Percentiles rank a stretch among this genome's conserved stretches.
Evolutionary conservation across 192 early-diverging fungal genomes (phyloP).

Genomic region (Obelidium mucronatum): DNA sequence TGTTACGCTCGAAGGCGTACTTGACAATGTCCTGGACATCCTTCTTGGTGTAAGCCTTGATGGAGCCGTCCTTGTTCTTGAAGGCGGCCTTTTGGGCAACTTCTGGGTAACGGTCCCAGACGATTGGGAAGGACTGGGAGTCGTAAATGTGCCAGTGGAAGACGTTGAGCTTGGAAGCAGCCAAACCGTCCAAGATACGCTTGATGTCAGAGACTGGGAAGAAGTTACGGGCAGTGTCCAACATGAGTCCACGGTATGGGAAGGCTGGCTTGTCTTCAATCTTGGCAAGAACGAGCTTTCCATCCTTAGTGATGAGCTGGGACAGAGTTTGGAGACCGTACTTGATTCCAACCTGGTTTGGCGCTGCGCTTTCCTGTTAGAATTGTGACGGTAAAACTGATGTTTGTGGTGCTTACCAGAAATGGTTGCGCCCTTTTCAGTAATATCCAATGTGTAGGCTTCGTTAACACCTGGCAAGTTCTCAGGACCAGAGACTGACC

Average conservation of each 20-base stretch:
- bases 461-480: background rate
- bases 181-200: slow-evolving; percentile 27
- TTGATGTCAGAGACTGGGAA: slow-evolving; percentile 33
- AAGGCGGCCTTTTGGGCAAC: background rate
- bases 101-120: background rate
- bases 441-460: background rate
- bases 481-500: background rate
- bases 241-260: slow-evolving; percentile 41
- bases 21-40: slow-evolving; percentile 75
- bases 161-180: slow-evolving; percentile 32
- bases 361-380: background rate
- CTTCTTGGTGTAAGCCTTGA: slow-evolving; percentile 63
- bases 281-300: background rate
- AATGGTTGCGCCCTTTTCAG: background rate
- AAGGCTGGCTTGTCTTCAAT: slow-evolving; percentile 17
- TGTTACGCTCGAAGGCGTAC: slow-evolving; percentile 75
- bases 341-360: slow-evolving; percentile 71
- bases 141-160: slow-evolving; percentile 53
- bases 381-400: background rate
- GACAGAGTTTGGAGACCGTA: slow-evolving; percentile 76
- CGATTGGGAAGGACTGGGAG: slow-evolving; percentile 18
- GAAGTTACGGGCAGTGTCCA: slow-evolving; percentile 51
- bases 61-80: background rate
- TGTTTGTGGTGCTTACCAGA: slow-evolving; percentile 33
- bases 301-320: slow-evolving; percentile 59